Conservation (phyloP, 306 rosid species). For the Vigna mungo region DNA sequence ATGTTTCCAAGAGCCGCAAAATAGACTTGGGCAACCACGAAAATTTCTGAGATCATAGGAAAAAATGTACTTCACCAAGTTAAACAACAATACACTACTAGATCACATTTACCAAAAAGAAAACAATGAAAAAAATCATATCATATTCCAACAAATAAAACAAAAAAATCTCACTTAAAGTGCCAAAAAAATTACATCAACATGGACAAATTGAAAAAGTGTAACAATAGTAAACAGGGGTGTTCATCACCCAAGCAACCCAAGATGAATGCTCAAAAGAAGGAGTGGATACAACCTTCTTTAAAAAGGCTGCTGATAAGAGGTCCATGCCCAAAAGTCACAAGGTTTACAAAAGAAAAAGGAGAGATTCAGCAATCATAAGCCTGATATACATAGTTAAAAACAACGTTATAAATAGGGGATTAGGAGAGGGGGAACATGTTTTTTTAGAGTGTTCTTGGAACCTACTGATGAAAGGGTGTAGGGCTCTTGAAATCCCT, state of each 20-base stretch:
- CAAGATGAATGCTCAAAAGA: background rate
- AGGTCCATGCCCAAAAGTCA: too few relatives aligned
- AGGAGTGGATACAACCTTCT: background rate
- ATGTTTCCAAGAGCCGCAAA: conserved; percentile 72
- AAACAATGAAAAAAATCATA: background rate
- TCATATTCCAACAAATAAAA: background rate
- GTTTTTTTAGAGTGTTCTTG: too few relatives aligned
- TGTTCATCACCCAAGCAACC: background rate
- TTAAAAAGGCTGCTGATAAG: background rate
- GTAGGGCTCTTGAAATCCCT: too few relatives aligned
- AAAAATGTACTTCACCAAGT: conserved; percentile 26
- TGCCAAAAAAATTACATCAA: background rate
- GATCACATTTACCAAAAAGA: background rate
- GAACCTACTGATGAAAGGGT: too few relatives aligned
- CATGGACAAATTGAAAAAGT: background rate
- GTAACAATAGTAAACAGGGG: background rate
- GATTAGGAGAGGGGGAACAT: too few relatives aligned
- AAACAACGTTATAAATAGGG: too few relatives aligned
- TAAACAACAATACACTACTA: conserved; percentile 21
- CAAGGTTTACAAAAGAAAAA: too few relatives aligned
- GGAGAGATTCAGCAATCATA: too few relatives aligned
- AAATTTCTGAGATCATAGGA: conserved; percentile 58
- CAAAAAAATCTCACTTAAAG: background rate
- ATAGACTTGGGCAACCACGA: conserved; percentile 74
- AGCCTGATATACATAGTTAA: too few relatives aligned